phyloP scores from a whole-genome alignment of 2,329 filamentous ascomycete species.

The Botrytis tulipae region DNA sequence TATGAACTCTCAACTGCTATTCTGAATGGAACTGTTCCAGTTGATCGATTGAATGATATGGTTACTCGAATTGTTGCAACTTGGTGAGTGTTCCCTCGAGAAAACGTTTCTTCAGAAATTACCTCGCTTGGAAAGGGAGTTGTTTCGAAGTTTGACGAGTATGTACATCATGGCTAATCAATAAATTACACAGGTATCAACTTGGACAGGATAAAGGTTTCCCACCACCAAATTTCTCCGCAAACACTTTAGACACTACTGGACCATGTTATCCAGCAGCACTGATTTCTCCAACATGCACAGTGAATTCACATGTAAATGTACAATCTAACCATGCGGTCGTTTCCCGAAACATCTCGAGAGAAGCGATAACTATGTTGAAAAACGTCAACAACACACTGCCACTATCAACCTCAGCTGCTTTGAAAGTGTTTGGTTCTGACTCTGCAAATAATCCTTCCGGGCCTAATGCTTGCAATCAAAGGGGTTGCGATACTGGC shows the following conservation, averaged over 20 bases:
- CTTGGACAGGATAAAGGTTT: slow-evolving; percentile 58
- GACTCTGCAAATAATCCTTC: slow-evolving; percentile 53
- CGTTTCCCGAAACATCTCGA: slow-evolving; percentile 50
- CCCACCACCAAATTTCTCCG: slow-evolving; percentile 57
- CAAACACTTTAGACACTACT: slow-evolving; percentile 54
- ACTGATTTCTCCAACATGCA: slow-evolving; percentile 56
- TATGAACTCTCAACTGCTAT: slow-evolving; percentile 54
- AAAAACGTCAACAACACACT: slow-evolving; percentile 62
- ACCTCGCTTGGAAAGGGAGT: not conserved
- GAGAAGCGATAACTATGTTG: slow-evolving; percentile 55
- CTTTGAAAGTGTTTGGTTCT: slow-evolving; percentile 48
- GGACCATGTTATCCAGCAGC: slow-evolving; percentile 58
- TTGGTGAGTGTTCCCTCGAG: slow-evolving; percentile 41
- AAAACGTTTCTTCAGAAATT: not conserved
- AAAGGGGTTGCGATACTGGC: slow-evolving; percentile 55
- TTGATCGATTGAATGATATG: slow-evolving; percentile 56
- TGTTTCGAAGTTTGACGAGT: not conserved
- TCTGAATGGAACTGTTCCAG: slow-evolving; percentile 56
- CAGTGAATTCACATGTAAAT: slow-evolving; percentile 68
- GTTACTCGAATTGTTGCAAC: slow-evolving; percentile 56
- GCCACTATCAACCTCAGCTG: slow-evolving; percentile 44
- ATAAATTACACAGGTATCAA: slow-evolving; percentile 42
- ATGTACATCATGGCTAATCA: not conserved
- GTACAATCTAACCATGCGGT: slow-evolving; percentile 53
- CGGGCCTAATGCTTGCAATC: slow-evolving; percentile 65